Evolutionary conservation across 805 yeast genomes (phyloP), one percentile per base, ranked within the genome.

Genomic region (Starmera quercuum): DNA sequence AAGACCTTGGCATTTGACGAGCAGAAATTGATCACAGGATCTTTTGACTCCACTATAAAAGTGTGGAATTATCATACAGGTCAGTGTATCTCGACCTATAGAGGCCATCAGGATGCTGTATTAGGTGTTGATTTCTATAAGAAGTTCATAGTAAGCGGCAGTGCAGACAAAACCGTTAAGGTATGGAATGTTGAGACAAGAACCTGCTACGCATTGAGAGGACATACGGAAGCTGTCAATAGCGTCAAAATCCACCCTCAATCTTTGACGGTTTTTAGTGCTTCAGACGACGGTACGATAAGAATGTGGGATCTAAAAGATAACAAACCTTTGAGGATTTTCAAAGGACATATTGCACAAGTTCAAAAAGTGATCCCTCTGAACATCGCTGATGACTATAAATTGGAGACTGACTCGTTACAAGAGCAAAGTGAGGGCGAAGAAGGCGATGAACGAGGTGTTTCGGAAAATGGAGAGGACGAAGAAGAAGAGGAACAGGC

Each of bases 51-150:
- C 30, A 86, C 95, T 0, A 86, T 92, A 41, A 80, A 88, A 47
- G 94, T 92, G 25, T 92, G 98, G 98, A 87, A 90, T 61, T 86
- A 86, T 59, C 80, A 82, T 43, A 86, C 95, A 0, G 98, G 98
- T 24, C 83, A 83, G 55, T 90, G 97, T 52, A 78, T 92, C 16
- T 83, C 95, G 7, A 88, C 97, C 0, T 87, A 92, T 58, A 68
- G 90, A 26, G 97, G 97, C 4, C 97, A 92, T 60, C 79, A 78
- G 32, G 92, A 83, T 49, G 78, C 85, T 32, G 95, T 92, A 4
- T 66, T 83, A 27, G 75, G 84, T 43, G 86, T 92, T 33, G 97
- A 90, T 56, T 83, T 86, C 45, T 68, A 67, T 42, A 75, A 74
- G 43, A 85, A 84, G 49, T 67, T 85, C 20, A 87, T 92, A 50